Percentiles rank a stretch among this genome's conserved stretches.
These are phyloP conservation scores for Solanum pimpinellifolium DNA, from an alignment of 257 asterid species.

Conservation along the genomic window DNA sequence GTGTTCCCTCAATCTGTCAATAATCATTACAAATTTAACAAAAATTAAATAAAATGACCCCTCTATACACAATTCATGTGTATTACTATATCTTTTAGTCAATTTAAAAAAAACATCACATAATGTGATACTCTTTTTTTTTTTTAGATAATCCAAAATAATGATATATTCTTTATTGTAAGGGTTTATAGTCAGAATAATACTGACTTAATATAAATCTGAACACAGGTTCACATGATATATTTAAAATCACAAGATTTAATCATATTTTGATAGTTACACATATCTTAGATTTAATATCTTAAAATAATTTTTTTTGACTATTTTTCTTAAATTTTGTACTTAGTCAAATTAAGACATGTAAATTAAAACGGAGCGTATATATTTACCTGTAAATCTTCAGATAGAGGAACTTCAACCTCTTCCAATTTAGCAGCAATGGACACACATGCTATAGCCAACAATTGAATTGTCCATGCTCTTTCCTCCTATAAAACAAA, in stretches of 20 bases:
- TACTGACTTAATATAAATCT: not conserved
- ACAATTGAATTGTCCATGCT: conserved; percentile 23
- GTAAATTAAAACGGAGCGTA: not conserved
- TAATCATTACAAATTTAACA: not conserved
- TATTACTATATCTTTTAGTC: not conserved
- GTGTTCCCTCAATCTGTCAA: conserved; percentile 10
- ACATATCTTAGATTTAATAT: not conserved
- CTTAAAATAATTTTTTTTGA: not conserved
- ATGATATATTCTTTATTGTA: not conserved
- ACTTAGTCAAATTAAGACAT: not conserved
- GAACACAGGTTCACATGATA: not conserved
- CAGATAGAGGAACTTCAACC: conserved; percentile 17
- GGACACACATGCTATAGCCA: conserved; percentile 30
- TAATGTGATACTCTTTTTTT: no score
- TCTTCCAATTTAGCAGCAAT: conserved; percentile 43
- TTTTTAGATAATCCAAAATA: no score
- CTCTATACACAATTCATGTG: not conserved
- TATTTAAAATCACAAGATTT: not conserved
- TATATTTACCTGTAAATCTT: conserved; percentile 22
- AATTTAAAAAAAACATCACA: not conserved
- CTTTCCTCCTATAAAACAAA: conserved; percentile 9
- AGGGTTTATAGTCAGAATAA: not conserved
- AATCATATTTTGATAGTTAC: not conserved
- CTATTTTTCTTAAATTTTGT: not conserved
- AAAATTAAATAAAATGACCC: not conserved